Evolutionary conservation across 805 yeast species (phyloP).

Genomic region (Metschnikowia colocasiae): DNA sequence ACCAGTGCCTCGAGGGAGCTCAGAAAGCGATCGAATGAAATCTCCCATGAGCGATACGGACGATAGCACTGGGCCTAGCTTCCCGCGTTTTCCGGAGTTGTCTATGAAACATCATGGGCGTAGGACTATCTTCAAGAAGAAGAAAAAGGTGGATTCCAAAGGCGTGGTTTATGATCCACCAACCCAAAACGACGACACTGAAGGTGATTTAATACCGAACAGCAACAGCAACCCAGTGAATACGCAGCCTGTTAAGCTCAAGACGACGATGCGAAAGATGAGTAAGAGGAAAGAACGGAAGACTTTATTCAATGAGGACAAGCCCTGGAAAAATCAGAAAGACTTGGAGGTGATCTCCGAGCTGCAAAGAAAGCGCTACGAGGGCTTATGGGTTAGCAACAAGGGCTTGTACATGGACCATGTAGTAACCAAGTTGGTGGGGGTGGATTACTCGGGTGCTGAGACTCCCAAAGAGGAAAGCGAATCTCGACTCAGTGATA

Average conservation of each 20-base stretch:
- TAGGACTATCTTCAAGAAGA: constrained; percentile 10
- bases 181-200: constrained; percentile 4
- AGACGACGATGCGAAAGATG: constrained; percentile 49
- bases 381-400: constrained; percentile 91
- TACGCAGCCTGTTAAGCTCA: constrained; percentile 35
- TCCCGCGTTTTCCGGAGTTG: constrained; percentile 37
- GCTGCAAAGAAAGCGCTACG: constrained; percentile 81
- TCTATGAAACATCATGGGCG: constrained; percentile 13
- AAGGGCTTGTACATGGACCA: constrained; percentile 56
- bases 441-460: constrained; percentile 28
- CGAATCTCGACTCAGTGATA: constrained; percentile 16
- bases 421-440: constrained; percentile 31
- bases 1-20: background rate
- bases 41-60: constrained; percentile 9
- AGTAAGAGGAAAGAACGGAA: constrained; percentile 37
- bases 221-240: constrained; percentile 3
- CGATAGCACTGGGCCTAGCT: constrained; percentile 13
- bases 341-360: constrained; percentile 51
- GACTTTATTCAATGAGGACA: constrained; percentile 69
- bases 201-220: constrained; percentile 5
- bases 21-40: constrained; percentile 1
- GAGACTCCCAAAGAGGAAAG: constrained; percentile 5
- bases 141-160: constrained; percentile 5
- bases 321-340: constrained; percentile 90
- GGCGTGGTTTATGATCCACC: constrained; percentile 13